A percentile compares a stretch with the other conserved stretches of the same genome.
These are phyloP conservation scores for Ustilago shanxiensis DNA, from an alignment of 1,284 basidiomycete species.

Conservation along the genomic window DNA sequence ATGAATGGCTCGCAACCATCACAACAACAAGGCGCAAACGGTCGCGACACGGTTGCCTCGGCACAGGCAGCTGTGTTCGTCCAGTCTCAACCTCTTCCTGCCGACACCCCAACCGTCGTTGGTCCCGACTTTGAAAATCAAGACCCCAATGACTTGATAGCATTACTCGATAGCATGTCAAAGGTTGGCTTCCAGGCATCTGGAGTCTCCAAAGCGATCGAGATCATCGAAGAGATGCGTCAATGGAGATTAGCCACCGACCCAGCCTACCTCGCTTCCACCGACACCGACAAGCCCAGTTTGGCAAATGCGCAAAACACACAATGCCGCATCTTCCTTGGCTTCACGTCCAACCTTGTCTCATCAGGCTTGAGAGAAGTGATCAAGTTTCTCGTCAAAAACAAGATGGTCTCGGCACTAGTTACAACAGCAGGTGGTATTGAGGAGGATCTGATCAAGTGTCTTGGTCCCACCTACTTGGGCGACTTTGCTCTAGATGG, in stretches of 20 bases:
- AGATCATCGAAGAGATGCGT: conserved; percentile 87
- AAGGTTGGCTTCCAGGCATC: conserved; percentile 96
- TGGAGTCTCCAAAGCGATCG: conserved; percentile 87
- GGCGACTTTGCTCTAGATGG: conserved; percentile 90
- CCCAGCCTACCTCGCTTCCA: conserved; percentile 36
- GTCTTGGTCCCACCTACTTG: conserved; percentile 93
- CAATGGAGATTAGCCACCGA: conserved; percentile 59
- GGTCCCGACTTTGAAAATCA: conserved; percentile 88
- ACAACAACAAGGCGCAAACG: conserved; percentile 6
- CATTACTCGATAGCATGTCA: conserved; percentile 83
- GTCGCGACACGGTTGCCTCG: conserved; percentile 23
- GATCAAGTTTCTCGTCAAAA: conserved; percentile 91
- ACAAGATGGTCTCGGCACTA: conserved; percentile 88
- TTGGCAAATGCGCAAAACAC: conserved; percentile 75
- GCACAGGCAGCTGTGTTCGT: conserved; percentile 60
- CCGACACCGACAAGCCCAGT: conserved; percentile 50
- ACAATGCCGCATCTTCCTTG: conserved; percentile 90
- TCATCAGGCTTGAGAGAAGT: conserved; percentile 96
- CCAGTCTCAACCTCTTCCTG: conserved; percentile 52
- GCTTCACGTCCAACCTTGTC: conserved; percentile 98
- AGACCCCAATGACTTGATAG: conserved; percentile 75
- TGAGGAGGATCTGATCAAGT: conserved; percentile 99
- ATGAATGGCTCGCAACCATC: conserved; percentile 16
- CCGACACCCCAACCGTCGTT: conserved; percentile 73
- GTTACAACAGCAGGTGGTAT: conserved; percentile 98